Base-by-base conservation (phyloP, 83 land plant species). In the Diphasiastrum complanatum region DNA sequence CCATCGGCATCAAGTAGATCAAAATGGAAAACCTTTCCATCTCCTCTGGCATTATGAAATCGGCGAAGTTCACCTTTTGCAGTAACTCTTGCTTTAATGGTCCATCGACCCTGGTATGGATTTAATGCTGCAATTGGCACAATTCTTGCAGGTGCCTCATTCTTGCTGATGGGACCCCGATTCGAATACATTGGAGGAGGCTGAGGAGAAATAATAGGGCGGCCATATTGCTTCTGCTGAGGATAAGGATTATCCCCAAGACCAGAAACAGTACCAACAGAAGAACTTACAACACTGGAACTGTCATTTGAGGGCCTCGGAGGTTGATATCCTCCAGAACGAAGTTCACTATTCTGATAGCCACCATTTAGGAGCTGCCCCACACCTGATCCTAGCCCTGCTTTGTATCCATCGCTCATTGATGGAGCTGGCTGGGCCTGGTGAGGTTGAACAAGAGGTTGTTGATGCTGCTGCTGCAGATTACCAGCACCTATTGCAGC, bases 51-150 rank as follows among this genome's bases (percentile, higher is more conserved):
- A 82, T 93, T 89, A 52, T 93, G 86, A 63, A 81, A 93, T 25
- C 96, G 77, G 0, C 97, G 79, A 8, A 93, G 60, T 26, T 89
- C 89, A 19, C 92, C 77, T 65, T 93, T 93, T 2, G 99, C 80
- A 31, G 92, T 93, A 2, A 93, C 91, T 64, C 92, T 78, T 19
- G 99, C 99, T 65, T 86, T 89, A 51, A 93, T 89, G 22, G 96
- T 89, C 96, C 99, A 93, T 4, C 96, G 74, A 3, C 96, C 92
- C 52, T 86, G 96, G 60, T 93, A 93, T 56, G 99, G 96, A 74
- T 89, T 93, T 75, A 93, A 79, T 19, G 96, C 91, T 51, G 88
- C 74, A 38, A 93, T 89, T 0, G 99, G 99, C 53, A 89, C 81
- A 29, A 93, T 80, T 12, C 91, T 66, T 18, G 96, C 83, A 43